phyloP scores from a whole-genome alignment of 2,329 filamentous ascomycete genomes.

The Ceratocystis smalleyi region DNA sequence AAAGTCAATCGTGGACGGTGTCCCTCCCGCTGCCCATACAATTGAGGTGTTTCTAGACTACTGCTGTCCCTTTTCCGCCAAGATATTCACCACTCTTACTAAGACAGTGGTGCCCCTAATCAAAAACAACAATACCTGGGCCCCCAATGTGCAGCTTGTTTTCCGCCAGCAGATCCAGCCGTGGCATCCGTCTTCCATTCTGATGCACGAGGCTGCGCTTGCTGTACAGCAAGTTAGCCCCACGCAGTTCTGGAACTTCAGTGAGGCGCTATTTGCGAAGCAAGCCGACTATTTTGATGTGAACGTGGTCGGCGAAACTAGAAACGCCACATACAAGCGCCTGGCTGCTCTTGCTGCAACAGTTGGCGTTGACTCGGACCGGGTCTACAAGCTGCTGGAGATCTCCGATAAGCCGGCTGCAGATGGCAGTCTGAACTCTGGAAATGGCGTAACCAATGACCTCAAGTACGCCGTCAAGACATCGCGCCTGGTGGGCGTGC shows the following conservation, averaged over 20 bases:
- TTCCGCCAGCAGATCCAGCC: constrained; percentile 88
- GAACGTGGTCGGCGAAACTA: constrained; percentile 63
- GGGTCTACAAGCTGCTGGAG: constrained; percentile 52
- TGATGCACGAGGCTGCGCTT: constrained; percentile 67
- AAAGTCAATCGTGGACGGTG: constrained; percentile 23
- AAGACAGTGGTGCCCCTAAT: constrained; percentile 49
- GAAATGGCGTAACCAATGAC: constrained; percentile 72
- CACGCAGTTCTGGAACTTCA: constrained; percentile 66
- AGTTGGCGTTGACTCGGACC: constrained; percentile 54
- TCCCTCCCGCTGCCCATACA: constrained; percentile 38
- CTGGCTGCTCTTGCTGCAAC: constrained; percentile 57
- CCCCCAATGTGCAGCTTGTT: constrained; percentile 51
- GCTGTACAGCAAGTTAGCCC: constrained; percentile 61
- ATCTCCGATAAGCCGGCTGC: constrained; percentile 51
- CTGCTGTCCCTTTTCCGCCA: constrained; percentile 59
- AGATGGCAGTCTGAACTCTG: constrained; percentile 57
- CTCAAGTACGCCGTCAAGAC: constrained; percentile 73
- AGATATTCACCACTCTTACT: constrained; percentile 64
- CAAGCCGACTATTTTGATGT: constrained; percentile 76
- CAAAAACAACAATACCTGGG: constrained; percentile 40
- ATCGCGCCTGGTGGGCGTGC: constrained; percentile 62
- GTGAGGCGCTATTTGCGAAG: constrained; percentile 44
- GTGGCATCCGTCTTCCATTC: constrained; percentile 79
- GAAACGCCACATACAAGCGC: constrained; percentile 70
- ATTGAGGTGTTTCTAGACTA: constrained; percentile 69